Evolutionary conservation across 2,329 filamentous ascomycete genomes (phyloP), one percentile per base, ranked within the genome.

Genomic region (Colletotrichum shisoi): DNA sequence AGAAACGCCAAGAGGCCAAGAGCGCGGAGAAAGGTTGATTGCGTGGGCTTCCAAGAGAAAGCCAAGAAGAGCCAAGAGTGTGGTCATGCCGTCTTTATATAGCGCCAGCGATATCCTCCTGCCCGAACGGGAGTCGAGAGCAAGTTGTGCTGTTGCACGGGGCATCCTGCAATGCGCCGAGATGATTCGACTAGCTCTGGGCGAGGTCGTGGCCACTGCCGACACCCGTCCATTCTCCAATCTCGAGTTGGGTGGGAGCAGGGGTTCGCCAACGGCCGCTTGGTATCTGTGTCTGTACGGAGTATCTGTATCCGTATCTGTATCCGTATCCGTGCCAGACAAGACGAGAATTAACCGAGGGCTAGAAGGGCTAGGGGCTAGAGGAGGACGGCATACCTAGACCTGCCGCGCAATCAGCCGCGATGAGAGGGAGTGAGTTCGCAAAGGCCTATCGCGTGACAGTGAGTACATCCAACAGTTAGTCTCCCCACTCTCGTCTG

Each of bases 51-150:
- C 63, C 63, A 67, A 67, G 63, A 67, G 34, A 63, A 58, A 46
- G 27, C 63, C 63, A 67, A 67, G 59, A 53, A 67, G 58, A 67
- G 64, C 64, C 64, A 67, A 67, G 64, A 49, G 53, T 58, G 61
- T 52, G 64, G 42, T 49, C 17, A 37, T 48, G 64, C 64, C 61
- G 46, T 24, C 49, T 44, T 67, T 67, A 67, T 67, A 67, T 54
- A 56, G 48, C 37, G 42, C 17, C n/a, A 42, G 31, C n/a, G 34
- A 59, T 64, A 64, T 59, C 54, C 64, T 67, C 64, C 64, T 67
- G 48, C 64, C 64, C 31, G 27, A 67, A 67, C 7, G 49, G 64
- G 59, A 63, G n/a, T 31, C 19, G 17, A 21, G 46, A 34, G 24
- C 44, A 56, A 37, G 27, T 53, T 21, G 39, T 34, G 31, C 31